phyloP scores from a whole-genome alignment of 441 rosid species.

The Raphanus hybrid region DNA sequence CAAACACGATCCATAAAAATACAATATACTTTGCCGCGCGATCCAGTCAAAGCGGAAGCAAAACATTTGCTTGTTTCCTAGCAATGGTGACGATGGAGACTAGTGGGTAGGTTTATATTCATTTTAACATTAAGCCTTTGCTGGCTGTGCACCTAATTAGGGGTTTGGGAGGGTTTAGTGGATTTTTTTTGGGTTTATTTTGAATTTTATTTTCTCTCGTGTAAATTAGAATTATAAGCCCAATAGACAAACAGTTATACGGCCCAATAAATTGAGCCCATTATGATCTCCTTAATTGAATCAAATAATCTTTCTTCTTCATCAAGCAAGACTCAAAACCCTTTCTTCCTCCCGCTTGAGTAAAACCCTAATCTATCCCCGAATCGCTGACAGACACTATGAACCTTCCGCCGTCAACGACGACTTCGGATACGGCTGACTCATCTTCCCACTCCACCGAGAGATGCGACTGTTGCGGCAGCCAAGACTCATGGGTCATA shows the following conservation, averaged over 20 bases:
- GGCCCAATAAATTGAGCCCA: not conserved
- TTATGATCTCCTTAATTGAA: not conserved
- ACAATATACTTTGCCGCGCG: too few relatives aligned
- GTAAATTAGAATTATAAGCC: slow-evolving; percentile 8
- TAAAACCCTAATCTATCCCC: not conserved
- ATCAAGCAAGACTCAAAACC: not conserved
- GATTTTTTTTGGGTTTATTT: not conserved
- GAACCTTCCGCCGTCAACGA: slow-evolving; percentile 28
- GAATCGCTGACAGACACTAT: slow-evolving; percentile 18
- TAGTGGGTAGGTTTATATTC: too few relatives aligned
- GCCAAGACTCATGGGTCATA: slow-evolving; percentile 52
- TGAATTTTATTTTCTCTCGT: not conserved
- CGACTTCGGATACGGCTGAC: not conserved
- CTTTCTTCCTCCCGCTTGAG: slow-evolving; percentile 9
- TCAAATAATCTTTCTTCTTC: not conserved
- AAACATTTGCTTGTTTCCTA: too few relatives aligned
- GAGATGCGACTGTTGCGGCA: slow-evolving; percentile 57
- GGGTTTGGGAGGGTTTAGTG: too few relatives aligned
- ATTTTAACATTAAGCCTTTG: too few relatives aligned
- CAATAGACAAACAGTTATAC: not conserved
- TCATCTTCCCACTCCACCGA: not conserved
- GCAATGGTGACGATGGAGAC: too few relatives aligned
- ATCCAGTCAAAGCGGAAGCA: too few relatives aligned
- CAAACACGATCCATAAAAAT: too few relatives aligned
- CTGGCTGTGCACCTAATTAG: too few relatives aligned